Percentiles rank a stretch among this genome's conserved stretches.
Conservation (phyloP, 2,329 filamentous ascomycete species). For the Sporothrix brasiliensis region DNA sequence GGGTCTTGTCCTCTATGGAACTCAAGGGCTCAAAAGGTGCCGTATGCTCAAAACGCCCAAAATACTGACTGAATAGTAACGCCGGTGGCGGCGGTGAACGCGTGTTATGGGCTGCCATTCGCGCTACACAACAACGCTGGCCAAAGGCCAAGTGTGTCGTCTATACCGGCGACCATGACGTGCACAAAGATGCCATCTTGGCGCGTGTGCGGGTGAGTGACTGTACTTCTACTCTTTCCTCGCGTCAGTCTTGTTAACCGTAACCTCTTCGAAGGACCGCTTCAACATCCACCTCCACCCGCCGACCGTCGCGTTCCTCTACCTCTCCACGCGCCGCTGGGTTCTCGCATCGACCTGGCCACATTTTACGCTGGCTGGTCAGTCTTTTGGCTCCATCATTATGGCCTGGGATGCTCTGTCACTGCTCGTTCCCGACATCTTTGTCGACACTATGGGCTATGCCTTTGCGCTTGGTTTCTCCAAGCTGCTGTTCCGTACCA, state of each 20-base stretch:
- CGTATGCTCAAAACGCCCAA: too few species aligned
- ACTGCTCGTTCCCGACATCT: conserved; percentile 89
- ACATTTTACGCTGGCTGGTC: conserved; percentile 89
- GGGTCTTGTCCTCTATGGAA: conserved; percentile 39
- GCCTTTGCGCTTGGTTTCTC: conserved; percentile 83
- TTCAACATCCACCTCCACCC: conserved; percentile 92
- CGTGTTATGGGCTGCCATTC: conserved; percentile 93
- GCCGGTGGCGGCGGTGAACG: conserved; percentile 94
- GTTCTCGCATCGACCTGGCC: conserved; percentile 88
- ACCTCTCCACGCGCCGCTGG: conserved; percentile 83
- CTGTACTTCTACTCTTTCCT: background rate
- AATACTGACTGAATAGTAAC: conserved; percentile 61
- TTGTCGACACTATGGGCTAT: conserved; percentile 98
- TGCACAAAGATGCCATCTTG: conserved; percentile 77
- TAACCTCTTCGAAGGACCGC: conserved; percentile 59
- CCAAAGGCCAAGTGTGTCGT: conserved; percentile 87
- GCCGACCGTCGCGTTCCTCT: conserved; percentile 83
- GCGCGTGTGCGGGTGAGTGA: conserved; percentile 69
- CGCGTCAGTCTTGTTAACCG: background rate
- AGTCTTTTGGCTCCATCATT: conserved; percentile 84
- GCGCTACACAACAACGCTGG: conserved; percentile 85
- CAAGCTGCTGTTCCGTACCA: conserved; percentile 75
- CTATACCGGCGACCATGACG: conserved; percentile 93
- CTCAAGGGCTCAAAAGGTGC: too few species aligned
- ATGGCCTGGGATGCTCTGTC: conserved; percentile 91